Evolutionary conservation across 805 yeast genomes (phyloP), one percentile per base, ranked within the genome.

Genomic region (Metschnikowia hibisci): DNA sequence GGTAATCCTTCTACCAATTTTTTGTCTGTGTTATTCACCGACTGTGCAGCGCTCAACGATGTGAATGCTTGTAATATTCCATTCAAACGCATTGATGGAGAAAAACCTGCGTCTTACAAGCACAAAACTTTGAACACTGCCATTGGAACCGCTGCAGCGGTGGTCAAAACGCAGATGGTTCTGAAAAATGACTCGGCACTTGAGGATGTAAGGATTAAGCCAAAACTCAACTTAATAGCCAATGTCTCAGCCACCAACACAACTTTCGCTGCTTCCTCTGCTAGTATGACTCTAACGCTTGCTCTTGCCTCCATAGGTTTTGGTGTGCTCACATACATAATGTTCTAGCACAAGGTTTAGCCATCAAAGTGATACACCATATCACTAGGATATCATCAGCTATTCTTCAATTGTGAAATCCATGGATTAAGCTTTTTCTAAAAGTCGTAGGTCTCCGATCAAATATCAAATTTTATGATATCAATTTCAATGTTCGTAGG

Each of bases 51-150:
- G 22, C 58, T 75, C 50, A 70, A 67, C 45, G 79, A 74, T 43
- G 70, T 74, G 22, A 75, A 76, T 53, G 77, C 79, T 2, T 74
- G 80, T 51, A 63, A 66, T 40, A 58, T 76, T 12, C 79, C 80
- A 4, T 73, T 74, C 56, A 73, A 69, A 54, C 73, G 74, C 45
- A 64, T 59, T 22, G 74, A 71, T 49, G 65, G 52, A 14, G 48
- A 45, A 27, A 41, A 46, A 33, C 51, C 46, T 15, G 41, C 51
- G 15, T 41, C 43, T 7, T 46, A 46, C 33, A 39, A 43, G 16
- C 43, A 29, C 23, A 34, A 45, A 22, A 44, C 40, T 31, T 43
- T 36, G 10, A 38, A 33, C 13, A 41, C 30, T n/a, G 49, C 34
- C 12, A 28, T 42, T 9, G 45, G 43, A 15, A 18, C 36, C 10